Base-by-base conservation (phyloP, 345 rosid species). In the Punica granatum region DNA sequence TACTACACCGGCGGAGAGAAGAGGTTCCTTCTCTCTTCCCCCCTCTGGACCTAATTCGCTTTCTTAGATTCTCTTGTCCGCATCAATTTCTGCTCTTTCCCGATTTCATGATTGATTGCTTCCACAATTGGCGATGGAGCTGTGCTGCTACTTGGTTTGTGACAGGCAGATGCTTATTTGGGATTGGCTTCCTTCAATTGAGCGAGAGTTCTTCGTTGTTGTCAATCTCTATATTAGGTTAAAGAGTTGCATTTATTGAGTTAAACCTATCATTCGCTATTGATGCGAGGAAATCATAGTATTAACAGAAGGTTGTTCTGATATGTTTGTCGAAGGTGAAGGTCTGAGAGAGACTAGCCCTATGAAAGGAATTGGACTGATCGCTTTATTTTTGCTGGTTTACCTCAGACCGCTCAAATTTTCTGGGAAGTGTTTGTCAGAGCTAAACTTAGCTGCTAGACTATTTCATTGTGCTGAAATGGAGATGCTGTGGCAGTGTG, bases 1-100 rank as follows among this genome's bases (percentile, higher is more conserved):
- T 92, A 86, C 73, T 90, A 87, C 80, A 88, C 97, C 60, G 98
- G 98, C 14, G 97, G 98, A 33, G 98, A 92, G 75, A 92, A 92
- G 76, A 92, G 98, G 98, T 92, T 56, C 43, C 68, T 5, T 36
- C 14, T 23, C 3, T 15, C 56, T 25, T 21, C 54, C 16, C 32
- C 30, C 19, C n/a, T 43, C 26, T 42, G 42, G n/a, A 35, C 34
- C 48, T 3, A 36, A 63, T 63, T 42, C 26, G 0, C n/a, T 61
- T 61, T 61, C 42, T 34, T 19, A 13, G 21, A 23, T 34, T 30
- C 42, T 21, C 26, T 11, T 34, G 39, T 60, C 63, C 6, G 51
- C 13, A 15, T 19, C 30, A 21, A 23, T 25, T 21, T 10, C 12
- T 25, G 58, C 4, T 51, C 30, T 25, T 7, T 51, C 28, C 26